Base-by-base conservation (phyloP, 805 yeast species). In the Zygoascus biomembranicola region DNA sequence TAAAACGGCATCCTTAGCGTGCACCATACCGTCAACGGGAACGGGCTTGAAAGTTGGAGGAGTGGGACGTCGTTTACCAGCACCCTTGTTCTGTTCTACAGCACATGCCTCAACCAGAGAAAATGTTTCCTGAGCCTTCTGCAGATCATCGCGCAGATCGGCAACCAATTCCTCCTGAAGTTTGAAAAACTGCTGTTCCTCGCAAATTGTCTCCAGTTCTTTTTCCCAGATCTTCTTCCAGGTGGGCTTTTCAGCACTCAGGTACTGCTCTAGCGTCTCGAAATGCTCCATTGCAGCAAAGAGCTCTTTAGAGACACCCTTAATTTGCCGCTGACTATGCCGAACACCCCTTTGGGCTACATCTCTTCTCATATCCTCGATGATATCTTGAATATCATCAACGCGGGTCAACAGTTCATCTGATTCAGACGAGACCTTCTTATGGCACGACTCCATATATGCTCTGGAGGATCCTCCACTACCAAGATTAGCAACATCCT, bases 171-270 rank as follows among this genome's bases (percentile, higher is more conserved):
- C 96, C 62, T 89, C 97, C 67, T 92, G 97, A 18, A 89, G 76
- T 53, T 87, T 87, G 70, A 90, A 81, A 66, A 89, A 89, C 59
- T 92, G 95, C 67, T 94, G 98, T 63, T 90, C 97, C 63, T 89
- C 96, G 59, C 96, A 85, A 13, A 94, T 92, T 39, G 84, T 84
- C 56, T 89, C 94, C 53, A 94, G 76, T 64, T 90, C 97, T 5
- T 84, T 73, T 65, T 90, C 97, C 97, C 99, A 92, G 8, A 88
- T 84, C 59, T 80, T 80, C 64, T 87, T 87, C 96, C 98, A 90
- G 32, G 80, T 81, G 6, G 90, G 84, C 59, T 86, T 86, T 64
- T 90, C 98, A 4, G 73, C 72, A 1, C 68, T 62, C 42, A 94
- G 83, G 62, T 80, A 89, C 4, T 69, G 70, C n/a, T 77, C 74